phyloP scores from a whole-genome alignment of 495 filamentous ascomycete species.

The Endocarpon pusillum region DNA sequence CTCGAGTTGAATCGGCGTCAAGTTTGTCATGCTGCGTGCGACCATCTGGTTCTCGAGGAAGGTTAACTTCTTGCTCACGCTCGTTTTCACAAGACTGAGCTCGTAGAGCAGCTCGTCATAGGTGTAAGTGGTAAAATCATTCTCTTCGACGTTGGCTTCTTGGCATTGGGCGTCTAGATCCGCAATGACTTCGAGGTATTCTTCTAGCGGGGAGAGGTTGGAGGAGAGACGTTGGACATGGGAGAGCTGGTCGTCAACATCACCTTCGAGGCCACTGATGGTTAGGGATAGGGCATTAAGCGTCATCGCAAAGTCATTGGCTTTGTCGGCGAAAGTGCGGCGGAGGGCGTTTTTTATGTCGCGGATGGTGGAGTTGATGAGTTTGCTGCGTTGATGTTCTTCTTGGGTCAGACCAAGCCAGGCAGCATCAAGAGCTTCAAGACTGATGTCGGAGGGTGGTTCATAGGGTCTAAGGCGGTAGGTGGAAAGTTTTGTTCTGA shows the following conservation, averaged over 20 bases:
- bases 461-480: slow-evolving; percentile 84
- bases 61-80: slow-evolving; percentile 82
- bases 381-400: slow-evolving; percentile 71
- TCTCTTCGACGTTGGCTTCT: slow-evolving; percentile 97
- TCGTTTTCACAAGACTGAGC: slow-evolving; percentile 71
- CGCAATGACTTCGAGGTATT: slow-evolving; percentile 69
- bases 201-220: slow-evolving; percentile 71
- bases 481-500: slow-evolving; percentile 93
- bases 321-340: slow-evolving; percentile 82
- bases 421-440: slow-evolving; percentile 64
- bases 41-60: slow-evolving; percentile 97
- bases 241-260: slow-evolving; percentile 79
- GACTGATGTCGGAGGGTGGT: slow-evolving; percentile 60
- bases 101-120: slow-evolving; percentile 94
- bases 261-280: slow-evolving; percentile 86
- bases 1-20: slow-evolving; percentile 93
- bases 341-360: slow-evolving; percentile 96
- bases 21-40: slow-evolving; percentile 93
- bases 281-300: slow-evolving; percentile 84
- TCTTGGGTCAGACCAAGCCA: slow-evolving; percentile 63
- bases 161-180: slow-evolving; percentile 72
- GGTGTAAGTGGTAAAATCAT: slow-evolving; percentile 95
- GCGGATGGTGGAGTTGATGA: slow-evolving; percentile 94
- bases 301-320: slow-evolving; percentile 89
- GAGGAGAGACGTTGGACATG: slow-evolving; percentile 68